Evolutionary conservation across 2,329 filamentous ascomycete genomes (phyloP), one percentile per base, ranked within the genome.

Genomic region (Colletotrichum tropicicola): DNA sequence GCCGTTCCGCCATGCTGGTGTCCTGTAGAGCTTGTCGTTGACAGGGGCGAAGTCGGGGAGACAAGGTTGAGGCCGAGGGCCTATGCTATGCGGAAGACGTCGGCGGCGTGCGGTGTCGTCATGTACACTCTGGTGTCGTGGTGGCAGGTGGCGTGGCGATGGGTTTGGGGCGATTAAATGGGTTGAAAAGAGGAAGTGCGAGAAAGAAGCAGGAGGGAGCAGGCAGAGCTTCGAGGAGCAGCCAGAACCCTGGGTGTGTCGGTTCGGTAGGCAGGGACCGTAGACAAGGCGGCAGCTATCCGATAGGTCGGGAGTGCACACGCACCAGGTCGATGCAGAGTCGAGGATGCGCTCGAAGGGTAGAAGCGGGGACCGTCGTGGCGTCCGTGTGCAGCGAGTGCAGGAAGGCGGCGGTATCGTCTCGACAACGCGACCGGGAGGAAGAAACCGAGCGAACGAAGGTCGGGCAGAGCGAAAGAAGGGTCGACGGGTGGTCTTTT

Each of bases 1-100:
- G 76, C 68, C 74, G 76, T 70, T 74, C 75, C 69, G 79, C 72
- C 79, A 81, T 81, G 71, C 69, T 73, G 75, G 27, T 41, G 30
- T 75, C 73, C 75, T 75, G 71, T 68, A 69, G 59, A 64, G 62
- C 60, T 75, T 75, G 73, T 73, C 71, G 69, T 67, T 64, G 72
- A 69, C 71, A 77, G 74, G 74, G 76, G 74, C 73, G 66, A 62
- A 70, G 70, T 66, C 68, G 72, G 64, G 32, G 54, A 17, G 35
- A 45, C 35, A 53, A 37, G 35, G 49, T 25, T 53, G 37, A 55
- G 54, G 59, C 55, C 67, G 23, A 30, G 25, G 66, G 60, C 60
- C 45, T 70, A 68, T 54, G 48, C 45, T 61, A 74, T 74, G 74
- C 73, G 74, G 67, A 75, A 73, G 66, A 73, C 72, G 74, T 74